These are phyloP conservation scores for Crithidia fasciculata DNA, from an alignment of 208 protist species.

Conservation along the genomic window DNA sequence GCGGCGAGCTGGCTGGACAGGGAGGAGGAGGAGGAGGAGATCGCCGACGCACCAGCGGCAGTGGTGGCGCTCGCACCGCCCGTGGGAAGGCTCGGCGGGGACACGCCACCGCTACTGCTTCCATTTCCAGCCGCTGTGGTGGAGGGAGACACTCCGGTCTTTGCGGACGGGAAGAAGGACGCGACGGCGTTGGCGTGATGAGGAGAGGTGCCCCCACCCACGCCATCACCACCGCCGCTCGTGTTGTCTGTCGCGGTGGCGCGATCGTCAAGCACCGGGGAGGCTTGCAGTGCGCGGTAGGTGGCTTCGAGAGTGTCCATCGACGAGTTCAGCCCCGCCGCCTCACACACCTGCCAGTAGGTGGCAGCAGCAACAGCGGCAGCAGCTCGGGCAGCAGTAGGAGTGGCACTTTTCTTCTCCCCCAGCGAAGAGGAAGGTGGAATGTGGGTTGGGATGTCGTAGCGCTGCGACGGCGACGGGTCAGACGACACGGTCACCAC, in stretches of 20 bases:
- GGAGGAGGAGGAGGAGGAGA: constrained; percentile 1
- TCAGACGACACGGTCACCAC: constrained; percentile 71
- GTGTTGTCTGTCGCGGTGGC: background rate
- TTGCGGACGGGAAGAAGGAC: constrained; percentile 4
- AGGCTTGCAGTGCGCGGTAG: constrained; percentile 22
- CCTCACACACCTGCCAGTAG: constrained; percentile 29
- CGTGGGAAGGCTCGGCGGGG: background rate
- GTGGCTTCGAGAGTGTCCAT: constrained; percentile 29
- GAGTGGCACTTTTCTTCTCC: no score
- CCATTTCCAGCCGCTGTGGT: background rate
- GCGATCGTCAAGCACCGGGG: constrained; percentile 11
- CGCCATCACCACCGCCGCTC: background rate
- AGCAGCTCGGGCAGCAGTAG: background rate
- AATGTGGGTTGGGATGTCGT: constrained; percentile 15
- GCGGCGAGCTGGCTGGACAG: constrained; percentile 3
- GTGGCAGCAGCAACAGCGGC: background rate
- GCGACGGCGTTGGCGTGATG: background rate
- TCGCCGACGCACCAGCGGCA: background rate
- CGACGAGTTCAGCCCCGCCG: constrained; percentile 21
- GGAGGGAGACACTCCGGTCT: no score
- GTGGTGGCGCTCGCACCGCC: background rate
- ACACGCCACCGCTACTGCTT: background rate
- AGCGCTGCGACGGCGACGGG: constrained; percentile 26
- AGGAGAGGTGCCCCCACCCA: background rate
- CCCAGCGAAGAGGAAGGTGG: background rate